A percentile compares a stretch with the other conserved stretches of the same genome.
phyloP scores from a whole-genome alignment of 768 basidiomycete species.

The Lentinula detonsa region DNA sequence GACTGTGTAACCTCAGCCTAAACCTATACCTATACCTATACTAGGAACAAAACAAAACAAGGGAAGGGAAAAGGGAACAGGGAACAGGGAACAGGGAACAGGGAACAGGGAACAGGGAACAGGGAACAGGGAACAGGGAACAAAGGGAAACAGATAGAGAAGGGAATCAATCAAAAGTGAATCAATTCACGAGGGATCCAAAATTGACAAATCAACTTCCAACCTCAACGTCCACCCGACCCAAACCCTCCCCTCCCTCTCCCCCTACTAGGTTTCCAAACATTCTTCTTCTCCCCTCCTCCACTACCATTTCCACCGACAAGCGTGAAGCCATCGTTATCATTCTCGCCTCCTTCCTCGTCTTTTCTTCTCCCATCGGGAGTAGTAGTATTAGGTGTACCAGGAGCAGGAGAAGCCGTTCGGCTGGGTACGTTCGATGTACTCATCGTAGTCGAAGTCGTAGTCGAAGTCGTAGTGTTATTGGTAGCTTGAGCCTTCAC shows the following conservation, averaged over 20 bases:
- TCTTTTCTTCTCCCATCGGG: background rate
- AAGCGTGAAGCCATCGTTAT: conserved; percentile 70
- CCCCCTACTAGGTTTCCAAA: conserved; percentile 24
- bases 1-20: too few species aligned
- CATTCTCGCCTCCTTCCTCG: conserved; percentile 40
- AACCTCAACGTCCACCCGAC: background rate
- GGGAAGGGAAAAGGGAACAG: too few species aligned
- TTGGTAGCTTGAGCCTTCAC: conserved; percentile 23
- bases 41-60: too few species aligned
- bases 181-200: too few species aligned
- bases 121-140: too few species aligned
- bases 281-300: conserved; percentile 25
- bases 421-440: conserved; percentile 13
- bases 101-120: too few species aligned
- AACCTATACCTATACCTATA: too few species aligned
- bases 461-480: conserved; percentile 11
- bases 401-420: conserved; percentile 29
- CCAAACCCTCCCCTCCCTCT: conserved; percentile 5
- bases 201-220: too few species aligned
- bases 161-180: too few species aligned
- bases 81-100: too few species aligned
- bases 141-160: too few species aligned
- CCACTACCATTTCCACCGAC: conserved; percentile 21
- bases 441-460: background rate
- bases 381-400: background rate